A percentile compares a stretch with the other conserved stretches of the same genome.
phyloP scores from a whole-genome alignment of 805 yeast genomes.

The Candida ulmi region DNA sequence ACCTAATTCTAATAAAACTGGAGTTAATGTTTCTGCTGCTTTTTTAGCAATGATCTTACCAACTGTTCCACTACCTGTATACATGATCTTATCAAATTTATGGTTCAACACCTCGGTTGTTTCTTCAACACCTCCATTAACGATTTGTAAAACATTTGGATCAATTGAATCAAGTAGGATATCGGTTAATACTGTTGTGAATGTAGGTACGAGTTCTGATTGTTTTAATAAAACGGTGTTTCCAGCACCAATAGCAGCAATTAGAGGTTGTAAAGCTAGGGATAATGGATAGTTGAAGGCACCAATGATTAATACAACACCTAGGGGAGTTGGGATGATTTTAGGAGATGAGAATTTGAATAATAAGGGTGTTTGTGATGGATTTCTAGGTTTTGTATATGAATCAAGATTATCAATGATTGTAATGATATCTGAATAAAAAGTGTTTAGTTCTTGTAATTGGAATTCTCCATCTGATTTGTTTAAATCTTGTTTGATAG shows the following conservation, averaged over 20 bases:
- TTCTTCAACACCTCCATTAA: constrained; percentile 71
- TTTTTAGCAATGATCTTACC: constrained; percentile 73
- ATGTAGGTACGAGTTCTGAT: constrained; percentile 61
- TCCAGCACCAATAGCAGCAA: constrained; percentile 83
- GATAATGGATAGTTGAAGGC: constrained; percentile 80
- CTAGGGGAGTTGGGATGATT: constrained; percentile 37
- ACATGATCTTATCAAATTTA: constrained; percentile 75
- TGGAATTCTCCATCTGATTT: constrained; percentile 57
- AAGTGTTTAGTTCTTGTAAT: constrained; percentile 46
- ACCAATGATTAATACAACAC: constrained; percentile 65
- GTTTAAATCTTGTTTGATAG: constrained; percentile 60
- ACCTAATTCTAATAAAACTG: constrained; percentile 78
- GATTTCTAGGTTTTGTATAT: constrained; percentile 50
- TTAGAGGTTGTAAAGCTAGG: constrained; percentile 58
- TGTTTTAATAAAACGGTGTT: constrained; percentile 53
- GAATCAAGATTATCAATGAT: constrained; percentile 50
- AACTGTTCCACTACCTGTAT: constrained; percentile 76
- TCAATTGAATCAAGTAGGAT: constrained; percentile 50
- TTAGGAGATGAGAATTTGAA: constrained; percentile 15
- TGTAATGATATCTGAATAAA: constrained; percentile 47
- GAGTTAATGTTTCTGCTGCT: constrained; percentile 84
- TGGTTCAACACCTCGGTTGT: constrained; percentile 51
- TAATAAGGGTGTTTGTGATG: constrained; percentile 28
- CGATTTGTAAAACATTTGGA: constrained; percentile 50
- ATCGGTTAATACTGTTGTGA: constrained; percentile 50